phyloP scores from a whole-genome alignment of 352 stramenopile species.

The Globisporangium spiculum region DNA sequence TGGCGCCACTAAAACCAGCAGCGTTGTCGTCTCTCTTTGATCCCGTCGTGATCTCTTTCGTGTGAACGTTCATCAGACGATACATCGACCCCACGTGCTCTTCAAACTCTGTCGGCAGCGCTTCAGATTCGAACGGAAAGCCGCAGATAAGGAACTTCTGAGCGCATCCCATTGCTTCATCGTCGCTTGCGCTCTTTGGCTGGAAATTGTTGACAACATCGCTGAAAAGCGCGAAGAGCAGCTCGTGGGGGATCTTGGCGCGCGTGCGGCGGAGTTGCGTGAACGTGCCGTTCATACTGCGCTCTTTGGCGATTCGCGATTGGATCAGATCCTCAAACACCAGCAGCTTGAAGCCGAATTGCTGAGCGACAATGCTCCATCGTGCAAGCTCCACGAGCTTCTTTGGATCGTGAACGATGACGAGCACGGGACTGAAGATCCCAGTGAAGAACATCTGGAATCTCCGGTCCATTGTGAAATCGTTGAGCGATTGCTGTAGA shows the following conservation, averaged over 20 bases:
- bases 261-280: slow-evolving; percentile 30
- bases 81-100: slow-evolving; percentile 19
- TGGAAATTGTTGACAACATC: slow-evolving; percentile 10
- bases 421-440: slow-evolving; percentile 35
- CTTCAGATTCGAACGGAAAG: slow-evolving; percentile 33
- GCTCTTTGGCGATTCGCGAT: slow-evolving; percentile 21
- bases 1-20: no score
- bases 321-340: slow-evolving; percentile 25
- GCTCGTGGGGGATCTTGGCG: slow-evolving; percentile 20
- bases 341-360: slow-evolving; percentile 27
- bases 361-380: slow-evolving; percentile 15
- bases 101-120: slow-evolving; percentile 30
- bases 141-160: slow-evolving; percentile 46
- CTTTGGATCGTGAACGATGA: slow-evolving; percentile 27
- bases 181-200: not conserved
- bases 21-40: not conserved
- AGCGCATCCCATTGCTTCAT: not conserved
- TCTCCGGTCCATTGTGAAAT: not conserved
- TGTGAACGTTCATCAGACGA: slow-evolving; percentile 16
- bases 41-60: not conserved
- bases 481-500: not conserved
- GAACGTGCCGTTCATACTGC: slow-evolving; percentile 21
- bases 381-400: slow-evolving; percentile 1
- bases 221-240: slow-evolving; percentile 27
- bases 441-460: slow-evolving; percentile 25